Percentiles rank a stretch among this genome's conserved stretches.
These are phyloP conservation scores for Rhodomyrtus tomentosa DNA, from an alignment of 345 rosid genomes.

Conservation along the genomic window DNA sequence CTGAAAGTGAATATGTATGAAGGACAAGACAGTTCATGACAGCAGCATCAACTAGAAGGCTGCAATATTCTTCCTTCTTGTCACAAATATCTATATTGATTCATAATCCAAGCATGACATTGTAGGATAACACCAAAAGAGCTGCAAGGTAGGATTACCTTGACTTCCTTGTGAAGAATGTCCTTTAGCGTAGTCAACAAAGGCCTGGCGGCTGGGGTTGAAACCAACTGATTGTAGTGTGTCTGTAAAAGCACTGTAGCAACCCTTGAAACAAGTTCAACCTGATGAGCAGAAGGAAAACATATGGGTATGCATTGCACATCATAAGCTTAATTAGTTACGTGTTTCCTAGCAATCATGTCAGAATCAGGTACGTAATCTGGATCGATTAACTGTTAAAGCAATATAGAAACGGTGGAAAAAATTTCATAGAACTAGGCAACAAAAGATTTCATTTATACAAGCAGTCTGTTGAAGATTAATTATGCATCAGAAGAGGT, in stretches of 20 bases:
- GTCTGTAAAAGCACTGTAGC: slow-evolving; percentile 61
- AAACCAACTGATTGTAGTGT: slow-evolving; percentile 68
- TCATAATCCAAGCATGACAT: neutral
- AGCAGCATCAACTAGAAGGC: neutral
- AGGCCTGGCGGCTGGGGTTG: slow-evolving; percentile 77
- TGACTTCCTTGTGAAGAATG: slow-evolving; percentile 52
- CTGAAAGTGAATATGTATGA: neutral
- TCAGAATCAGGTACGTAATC: neutral
- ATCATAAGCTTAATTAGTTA: neutral
- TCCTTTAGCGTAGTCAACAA: slow-evolving; percentile 59
- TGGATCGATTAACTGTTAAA: neutral
- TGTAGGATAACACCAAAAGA: neutral
- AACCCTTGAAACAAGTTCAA: slow-evolving; percentile 78
- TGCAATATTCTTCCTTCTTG: neutral
- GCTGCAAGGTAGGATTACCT: slow-evolving; percentile 28
- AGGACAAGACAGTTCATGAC: neutral
- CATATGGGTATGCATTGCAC: neutral
- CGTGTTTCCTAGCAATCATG: neutral
- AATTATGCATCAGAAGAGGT: neutral
- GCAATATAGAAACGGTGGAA: neutral
- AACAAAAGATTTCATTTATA: neutral
- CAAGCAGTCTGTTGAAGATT: neutral
- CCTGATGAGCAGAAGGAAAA: slow-evolving; percentile 24
- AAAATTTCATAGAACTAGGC: neutral
- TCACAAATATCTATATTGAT: neutral